phyloP scores from a whole-genome alignment of 768 basidiomycete genomes.

The Postia placenta region DNA sequence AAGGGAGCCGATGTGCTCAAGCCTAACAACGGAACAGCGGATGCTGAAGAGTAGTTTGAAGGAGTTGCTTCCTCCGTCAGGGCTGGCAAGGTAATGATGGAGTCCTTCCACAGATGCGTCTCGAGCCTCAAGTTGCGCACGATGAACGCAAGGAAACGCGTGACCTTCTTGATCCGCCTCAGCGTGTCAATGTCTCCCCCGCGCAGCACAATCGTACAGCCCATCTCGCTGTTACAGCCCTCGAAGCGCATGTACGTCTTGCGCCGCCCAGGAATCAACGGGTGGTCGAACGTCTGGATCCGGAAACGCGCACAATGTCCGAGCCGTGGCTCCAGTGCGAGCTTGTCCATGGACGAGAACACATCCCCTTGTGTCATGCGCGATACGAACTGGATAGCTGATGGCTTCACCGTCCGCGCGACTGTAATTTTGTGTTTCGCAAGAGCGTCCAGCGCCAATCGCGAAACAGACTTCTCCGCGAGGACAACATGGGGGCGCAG shows the following conservation, averaged over 20 bases:
- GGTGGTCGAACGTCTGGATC: constrained; percentile 92
- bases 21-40: constrained; percentile 8
- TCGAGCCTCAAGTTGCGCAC: constrained; percentile 93
- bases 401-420: constrained; percentile 82
- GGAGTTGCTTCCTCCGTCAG: constrained; percentile 66
- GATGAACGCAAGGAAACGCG: constrained; percentile 86
- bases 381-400: constrained; percentile 83
- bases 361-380: constrained; percentile 93
- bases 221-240: constrained; percentile 88
- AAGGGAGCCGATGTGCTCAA: constrained; percentile 3
- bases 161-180: constrained; percentile 84
- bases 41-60: constrained; percentile 19
- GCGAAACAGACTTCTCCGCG: constrained; percentile 86
- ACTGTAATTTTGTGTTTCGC: constrained; percentile 84
- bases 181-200: constrained; percentile 82
- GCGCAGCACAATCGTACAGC: constrained; percentile 88
- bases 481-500: constrained; percentile 89
- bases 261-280: constrained; percentile 85
- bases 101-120: constrained; percentile 90
- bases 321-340: constrained; percentile 82
- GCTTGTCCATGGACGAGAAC: constrained; percentile 91
- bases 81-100: constrained; percentile 67
- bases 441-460: constrained; percentile 83
- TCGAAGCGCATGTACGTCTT: constrained; percentile 99
- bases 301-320: constrained; percentile 84